These are phyloP conservation scores for Boletus barrowsii DNA, from an alignment of 768 basidiomycete genomes.

Conservation along the genomic window DNA sequence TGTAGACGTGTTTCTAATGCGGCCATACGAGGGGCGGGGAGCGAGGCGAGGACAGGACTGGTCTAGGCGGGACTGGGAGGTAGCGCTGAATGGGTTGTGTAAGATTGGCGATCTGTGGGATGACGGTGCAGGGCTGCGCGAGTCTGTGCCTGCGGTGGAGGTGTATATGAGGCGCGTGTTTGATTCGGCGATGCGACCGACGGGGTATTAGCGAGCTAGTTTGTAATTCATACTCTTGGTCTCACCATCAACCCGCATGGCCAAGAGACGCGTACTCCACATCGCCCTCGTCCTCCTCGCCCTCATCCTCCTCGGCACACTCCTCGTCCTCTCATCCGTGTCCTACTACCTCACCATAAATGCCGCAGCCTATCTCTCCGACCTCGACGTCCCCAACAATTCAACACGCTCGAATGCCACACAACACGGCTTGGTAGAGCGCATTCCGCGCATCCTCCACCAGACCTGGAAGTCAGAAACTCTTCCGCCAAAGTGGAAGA, in stretches of 20 bases:
- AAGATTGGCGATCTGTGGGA: conserved; percentile 50
- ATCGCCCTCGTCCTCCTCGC: conserved; percentile 56
- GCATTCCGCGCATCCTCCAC: conserved; percentile 89
- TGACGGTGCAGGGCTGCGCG: conserved; percentile 51
- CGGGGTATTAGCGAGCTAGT: conserved; percentile 20
- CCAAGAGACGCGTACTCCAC: conserved; percentile 45
- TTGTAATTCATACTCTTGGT: neutral
- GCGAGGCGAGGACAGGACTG: conserved; percentile 73
- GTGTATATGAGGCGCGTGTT: conserved; percentile 51
- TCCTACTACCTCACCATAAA: conserved; percentile 87
- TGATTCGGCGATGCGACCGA: conserved; percentile 41
- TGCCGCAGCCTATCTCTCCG: conserved; percentile 72
- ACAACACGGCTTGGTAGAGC: conserved; percentile 60
- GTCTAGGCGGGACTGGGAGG: conserved; percentile 65
- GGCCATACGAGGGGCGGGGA: conserved; percentile 46
- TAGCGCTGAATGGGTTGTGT: conserved; percentile 45
- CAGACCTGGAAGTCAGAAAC: conserved; percentile 97
- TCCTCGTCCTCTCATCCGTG: conserved; percentile 87
- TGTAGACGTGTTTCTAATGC: conserved; percentile 50
- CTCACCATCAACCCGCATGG: conserved; percentile 29
- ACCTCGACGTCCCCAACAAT: conserved; percentile 66
- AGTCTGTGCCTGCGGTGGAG: conserved; percentile 47
- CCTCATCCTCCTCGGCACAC: conserved; percentile 81
- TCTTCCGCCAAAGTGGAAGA: conserved; percentile 78
- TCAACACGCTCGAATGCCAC: conserved; percentile 62